These are phyloP conservation scores for Trametes sp. DNA, from an alignment of 1,284 basidiomycete species.

Conservation along the genomic window DNA sequence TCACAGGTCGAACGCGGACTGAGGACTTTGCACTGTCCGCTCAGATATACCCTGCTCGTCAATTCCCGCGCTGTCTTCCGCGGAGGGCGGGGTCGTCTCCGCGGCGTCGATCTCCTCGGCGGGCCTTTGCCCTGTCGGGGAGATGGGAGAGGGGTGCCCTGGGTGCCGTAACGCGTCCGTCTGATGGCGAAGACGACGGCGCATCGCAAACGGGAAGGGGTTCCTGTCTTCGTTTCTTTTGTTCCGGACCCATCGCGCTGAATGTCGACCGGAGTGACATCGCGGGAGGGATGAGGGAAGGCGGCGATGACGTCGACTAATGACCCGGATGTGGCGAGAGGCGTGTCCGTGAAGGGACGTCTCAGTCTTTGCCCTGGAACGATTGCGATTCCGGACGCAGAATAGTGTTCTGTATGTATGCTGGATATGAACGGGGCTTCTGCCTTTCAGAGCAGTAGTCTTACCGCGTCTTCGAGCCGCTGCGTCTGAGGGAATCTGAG, in stretches of 20 bases:
- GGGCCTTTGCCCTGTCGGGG: slow-evolving; percentile 50
- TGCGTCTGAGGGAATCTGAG: no score
- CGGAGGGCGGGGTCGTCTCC: neutral
- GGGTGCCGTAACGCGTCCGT: slow-evolving; percentile 43
- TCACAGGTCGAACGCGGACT: neutral
- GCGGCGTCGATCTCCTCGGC: neutral
- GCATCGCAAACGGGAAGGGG: slow-evolving; percentile 19
- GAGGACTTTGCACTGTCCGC: neutral
- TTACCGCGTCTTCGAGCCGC: no score
- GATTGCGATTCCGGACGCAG: no score
- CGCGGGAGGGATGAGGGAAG: slow-evolving; percentile 4
- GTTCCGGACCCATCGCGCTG: neutral
- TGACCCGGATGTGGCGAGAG: neutral
- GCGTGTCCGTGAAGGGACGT: neutral
- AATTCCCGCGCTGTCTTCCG: neutral
- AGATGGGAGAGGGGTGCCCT: slow-evolving; percentile 59
- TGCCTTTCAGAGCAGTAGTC: no score
- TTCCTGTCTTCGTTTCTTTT: slow-evolving; percentile 3
- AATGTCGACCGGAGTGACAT: neutral
- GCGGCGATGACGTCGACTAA: neutral
- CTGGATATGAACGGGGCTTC: no score
- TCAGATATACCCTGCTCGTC: neutral
- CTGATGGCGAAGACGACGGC: slow-evolving; percentile 49
- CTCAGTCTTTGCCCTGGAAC: neutral
- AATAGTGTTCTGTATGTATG: no score